Percentiles rank a stretch among this genome's conserved stretches.
Evolutionary conservation across 371 early-diverging fungal species (phyloP).

Genomic region (Rhizopus sp.): DNA sequence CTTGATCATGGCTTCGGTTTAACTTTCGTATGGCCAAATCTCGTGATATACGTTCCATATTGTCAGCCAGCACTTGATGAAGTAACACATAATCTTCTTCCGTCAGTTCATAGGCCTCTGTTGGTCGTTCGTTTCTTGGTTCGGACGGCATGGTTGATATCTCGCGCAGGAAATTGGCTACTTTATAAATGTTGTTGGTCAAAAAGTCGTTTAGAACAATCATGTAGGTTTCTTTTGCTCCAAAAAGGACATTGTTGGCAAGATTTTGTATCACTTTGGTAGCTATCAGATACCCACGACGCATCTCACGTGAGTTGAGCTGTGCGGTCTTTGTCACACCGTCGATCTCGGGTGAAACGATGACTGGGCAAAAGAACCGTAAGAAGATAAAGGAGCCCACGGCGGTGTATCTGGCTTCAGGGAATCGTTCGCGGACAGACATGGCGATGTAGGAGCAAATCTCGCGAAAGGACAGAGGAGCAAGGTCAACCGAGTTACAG

Average conservation of each 20-base stretch:
- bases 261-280: conserved; percentile 95
- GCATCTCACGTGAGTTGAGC: conserved; percentile 39
- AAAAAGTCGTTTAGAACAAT: conserved; percentile 81
- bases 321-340: conserved; percentile 38
- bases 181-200: conserved; percentile 63
- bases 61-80: conserved; percentile 66
- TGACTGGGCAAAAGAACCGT: conserved; percentile 93
- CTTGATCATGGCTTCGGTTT: conserved; percentile 14
- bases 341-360: conserved; percentile 81
- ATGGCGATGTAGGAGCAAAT: conserved; percentile 75
- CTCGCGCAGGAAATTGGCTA: conserved; percentile 58
- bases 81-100: conserved; percentile 55
- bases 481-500: conserved; percentile 59
- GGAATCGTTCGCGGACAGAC: conserved; percentile 77
- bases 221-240: conserved; percentile 90
- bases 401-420: conserved; percentile 79
- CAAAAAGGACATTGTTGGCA: conserved; percentile 92
- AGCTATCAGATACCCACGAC: conserved; percentile 82
- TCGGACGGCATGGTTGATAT: conserved; percentile 36
- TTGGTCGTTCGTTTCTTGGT: conserved; percentile 26
- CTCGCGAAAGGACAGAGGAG: conserved; percentile 74
- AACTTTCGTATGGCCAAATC: conserved; percentile 43
- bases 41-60: conserved; percentile 64
- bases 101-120: conserved; percentile 31
- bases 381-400: conserved; percentile 94